phyloP scores from a whole-genome alignment of 1,284 basidiomycete species.

The Takashimella tepidaria region DNA sequence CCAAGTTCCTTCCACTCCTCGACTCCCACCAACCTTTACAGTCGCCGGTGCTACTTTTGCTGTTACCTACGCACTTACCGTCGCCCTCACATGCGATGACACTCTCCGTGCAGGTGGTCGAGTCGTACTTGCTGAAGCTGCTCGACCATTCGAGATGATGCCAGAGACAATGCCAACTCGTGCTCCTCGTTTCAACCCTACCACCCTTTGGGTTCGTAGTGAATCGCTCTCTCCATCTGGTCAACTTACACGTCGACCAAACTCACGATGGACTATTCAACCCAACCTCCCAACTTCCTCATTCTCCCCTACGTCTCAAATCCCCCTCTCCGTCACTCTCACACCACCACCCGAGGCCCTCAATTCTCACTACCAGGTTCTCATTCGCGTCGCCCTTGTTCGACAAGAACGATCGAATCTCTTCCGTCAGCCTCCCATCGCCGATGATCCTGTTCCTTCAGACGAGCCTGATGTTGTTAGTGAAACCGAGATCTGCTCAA shows the following conservation, averaged over 20 bases:
- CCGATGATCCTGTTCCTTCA: slow-evolving; percentile 3
- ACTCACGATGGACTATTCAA: slow-evolving; percentile 25
- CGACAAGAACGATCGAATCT: slow-evolving; percentile 7
- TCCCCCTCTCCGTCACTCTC: slow-evolving; percentile 31
- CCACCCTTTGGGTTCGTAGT: slow-evolving; percentile 22
- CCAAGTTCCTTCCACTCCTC: slow-evolving; percentile 36
- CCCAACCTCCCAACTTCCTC: slow-evolving; percentile 32
- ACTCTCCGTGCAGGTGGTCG: slow-evolving; percentile 14
- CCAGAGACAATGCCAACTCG: slow-evolving; percentile 34
- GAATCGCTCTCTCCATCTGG: slow-evolving; percentile 1
- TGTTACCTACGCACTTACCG: slow-evolving; percentile 35
- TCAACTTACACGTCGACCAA: neutral
- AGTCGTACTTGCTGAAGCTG: slow-evolving; percentile 24
- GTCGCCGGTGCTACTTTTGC: slow-evolving; percentile 25
- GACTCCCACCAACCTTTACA: slow-evolving; percentile 32
- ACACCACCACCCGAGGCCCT: slow-evolving; percentile 14
- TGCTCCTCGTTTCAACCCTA: slow-evolving; percentile 18
- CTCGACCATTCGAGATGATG: slow-evolving; percentile 35
- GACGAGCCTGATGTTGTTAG: slow-evolving; percentile 8
- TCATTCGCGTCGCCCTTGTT: slow-evolving; percentile 21
- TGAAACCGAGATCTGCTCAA: neutral
- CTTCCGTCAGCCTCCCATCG: neutral
- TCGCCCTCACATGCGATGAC: slow-evolving; percentile 33
- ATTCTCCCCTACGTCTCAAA: slow-evolving; percentile 39
- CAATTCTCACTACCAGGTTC: slow-evolving; percentile 12